A percentile compares a stretch with the other conserved stretches of the same genome.
Conservation (phyloP, 192 early-diverging fungal species). For the Rhizoclosmatium sp. region DNA sequence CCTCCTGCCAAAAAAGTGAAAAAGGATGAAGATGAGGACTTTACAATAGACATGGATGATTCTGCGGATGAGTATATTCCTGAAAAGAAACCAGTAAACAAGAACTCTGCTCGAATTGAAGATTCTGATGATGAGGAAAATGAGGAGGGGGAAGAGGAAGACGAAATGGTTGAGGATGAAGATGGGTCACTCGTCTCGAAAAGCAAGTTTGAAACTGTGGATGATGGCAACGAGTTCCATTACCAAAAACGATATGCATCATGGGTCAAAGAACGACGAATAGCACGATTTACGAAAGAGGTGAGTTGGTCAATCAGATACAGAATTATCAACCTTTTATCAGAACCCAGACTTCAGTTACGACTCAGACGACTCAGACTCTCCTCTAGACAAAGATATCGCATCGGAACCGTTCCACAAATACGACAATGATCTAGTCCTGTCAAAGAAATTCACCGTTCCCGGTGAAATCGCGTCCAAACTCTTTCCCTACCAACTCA, state of each 20-base stretch:
- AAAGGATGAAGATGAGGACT: neutral
- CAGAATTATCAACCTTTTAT: neutral
- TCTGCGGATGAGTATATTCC: neutral
- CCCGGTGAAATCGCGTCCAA: constrained; percentile 83
- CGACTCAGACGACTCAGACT: constrained; percentile 62
- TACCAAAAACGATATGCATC: constrained; percentile 61
- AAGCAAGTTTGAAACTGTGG: constrained; percentile 44
- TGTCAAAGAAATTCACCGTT: constrained; percentile 46
- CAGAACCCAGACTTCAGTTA: constrained; percentile 25
- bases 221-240: constrained; percentile 73
- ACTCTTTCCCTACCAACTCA: constrained; percentile 91
- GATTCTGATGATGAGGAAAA: constrained; percentile 10
- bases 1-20: neutral
- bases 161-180: constrained; percentile 35
- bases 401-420: constrained; percentile 9
- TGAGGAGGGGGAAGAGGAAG: constrained; percentile 24
- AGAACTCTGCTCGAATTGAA: neutral
- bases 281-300: constrained; percentile 28
- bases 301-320: constrained; percentile 16
- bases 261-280: constrained; percentile 60
- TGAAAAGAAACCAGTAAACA: neutral
- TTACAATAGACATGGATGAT: neutral
- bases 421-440: neutral
- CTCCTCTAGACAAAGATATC: constrained; percentile 53
- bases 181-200: constrained; percentile 21